Evolutionary conservation across 164 flowering plant genomes (phyloP).

Genomic region (Paratinospora sagittata): DNA sequence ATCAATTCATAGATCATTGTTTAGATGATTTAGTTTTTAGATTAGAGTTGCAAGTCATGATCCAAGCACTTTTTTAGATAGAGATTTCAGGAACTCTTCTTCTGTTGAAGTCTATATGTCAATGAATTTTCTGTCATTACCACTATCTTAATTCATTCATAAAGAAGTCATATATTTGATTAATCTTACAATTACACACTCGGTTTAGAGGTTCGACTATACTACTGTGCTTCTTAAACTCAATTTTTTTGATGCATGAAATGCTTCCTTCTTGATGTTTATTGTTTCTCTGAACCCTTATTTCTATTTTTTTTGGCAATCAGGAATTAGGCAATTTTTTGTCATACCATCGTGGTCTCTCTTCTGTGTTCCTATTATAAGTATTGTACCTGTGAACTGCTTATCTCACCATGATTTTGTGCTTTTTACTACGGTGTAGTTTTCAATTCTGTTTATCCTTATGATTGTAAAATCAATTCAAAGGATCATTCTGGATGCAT

Average conservation of each 20-base stretch:
- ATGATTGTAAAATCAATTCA: too few relatives aligned
- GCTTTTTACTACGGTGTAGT: neutral
- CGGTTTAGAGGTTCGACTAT: neutral
- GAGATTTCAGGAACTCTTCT: too few relatives aligned
- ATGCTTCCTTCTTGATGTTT: conserved; percentile 1
- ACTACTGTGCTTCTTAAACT: neutral
- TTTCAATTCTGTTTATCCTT: neutral
- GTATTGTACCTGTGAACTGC: neutral
- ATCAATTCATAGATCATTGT: too few relatives aligned
- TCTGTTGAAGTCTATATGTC: too few relatives aligned
- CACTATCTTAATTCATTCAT: neutral
- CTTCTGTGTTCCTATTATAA: neutral
- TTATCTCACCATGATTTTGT: neutral
- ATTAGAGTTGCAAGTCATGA: too few relatives aligned
- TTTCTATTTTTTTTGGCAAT: neutral
- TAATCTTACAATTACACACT: neutral
- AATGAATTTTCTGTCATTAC: neutral
- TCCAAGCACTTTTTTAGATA: too few relatives aligned
- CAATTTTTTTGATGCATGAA: neutral
- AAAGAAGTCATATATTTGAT: neutral
- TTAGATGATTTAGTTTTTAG: too few relatives aligned
- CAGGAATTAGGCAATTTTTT: neutral
- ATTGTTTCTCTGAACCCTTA: neutral
- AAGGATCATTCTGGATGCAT: neutral
- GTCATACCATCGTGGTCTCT: neutral